Evolutionary conservation across 2,329 filamentous ascomycete species (phyloP).

Genomic region (Apiospora aurea): DNA sequence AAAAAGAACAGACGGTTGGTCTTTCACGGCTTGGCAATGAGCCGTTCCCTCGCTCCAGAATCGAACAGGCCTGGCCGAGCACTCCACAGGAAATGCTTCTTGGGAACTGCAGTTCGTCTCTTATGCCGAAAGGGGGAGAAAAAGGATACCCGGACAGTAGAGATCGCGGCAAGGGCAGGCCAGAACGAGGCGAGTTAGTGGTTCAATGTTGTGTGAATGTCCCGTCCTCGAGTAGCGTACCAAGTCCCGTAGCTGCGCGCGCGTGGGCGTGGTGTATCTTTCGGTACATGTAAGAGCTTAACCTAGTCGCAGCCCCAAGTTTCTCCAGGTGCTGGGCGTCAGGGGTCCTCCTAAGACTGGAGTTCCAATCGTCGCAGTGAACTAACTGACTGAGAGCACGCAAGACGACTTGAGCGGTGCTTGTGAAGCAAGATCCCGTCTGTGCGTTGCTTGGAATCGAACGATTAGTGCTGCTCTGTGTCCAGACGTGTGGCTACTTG

Average conservation of each 20-base stretch:
- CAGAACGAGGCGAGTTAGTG: background rate
- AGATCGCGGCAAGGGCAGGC: slow-evolving; percentile 10
- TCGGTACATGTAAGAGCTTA: slow-evolving; percentile 21
- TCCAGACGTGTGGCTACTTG: slow-evolving; percentile 14
- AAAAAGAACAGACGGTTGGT: slow-evolving; percentile 3
- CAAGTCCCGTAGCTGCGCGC: slow-evolving; percentile 6
- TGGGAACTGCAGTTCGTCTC: slow-evolving; percentile 21
- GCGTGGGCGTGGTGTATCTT: background rate
- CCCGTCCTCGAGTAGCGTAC: slow-evolving; percentile 17
- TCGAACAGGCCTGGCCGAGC: background rate
- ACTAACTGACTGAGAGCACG: slow-evolving; percentile 10
- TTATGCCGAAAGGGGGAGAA: background rate
- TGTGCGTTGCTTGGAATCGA: slow-evolving; percentile 13
- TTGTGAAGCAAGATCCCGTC: slow-evolving; percentile 16
- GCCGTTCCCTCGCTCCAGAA: background rate
- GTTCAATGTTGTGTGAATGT: background rate
- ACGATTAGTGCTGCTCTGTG: background rate
- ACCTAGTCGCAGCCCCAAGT: slow-evolving; percentile 18
- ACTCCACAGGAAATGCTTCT: background rate
- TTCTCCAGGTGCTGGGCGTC: slow-evolving; percentile 20
- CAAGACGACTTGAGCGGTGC: slow-evolving; percentile 3
- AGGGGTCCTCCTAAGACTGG: slow-evolving; percentile 17
- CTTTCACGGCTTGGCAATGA: background rate
- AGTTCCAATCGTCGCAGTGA: slow-evolving; percentile 9
- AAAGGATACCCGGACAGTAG: background rate